These are phyloP conservation scores for Parachaetomium inaequale DNA, from an alignment of 495 filamentous ascomycete genomes.

Conservation along the genomic window DNA sequence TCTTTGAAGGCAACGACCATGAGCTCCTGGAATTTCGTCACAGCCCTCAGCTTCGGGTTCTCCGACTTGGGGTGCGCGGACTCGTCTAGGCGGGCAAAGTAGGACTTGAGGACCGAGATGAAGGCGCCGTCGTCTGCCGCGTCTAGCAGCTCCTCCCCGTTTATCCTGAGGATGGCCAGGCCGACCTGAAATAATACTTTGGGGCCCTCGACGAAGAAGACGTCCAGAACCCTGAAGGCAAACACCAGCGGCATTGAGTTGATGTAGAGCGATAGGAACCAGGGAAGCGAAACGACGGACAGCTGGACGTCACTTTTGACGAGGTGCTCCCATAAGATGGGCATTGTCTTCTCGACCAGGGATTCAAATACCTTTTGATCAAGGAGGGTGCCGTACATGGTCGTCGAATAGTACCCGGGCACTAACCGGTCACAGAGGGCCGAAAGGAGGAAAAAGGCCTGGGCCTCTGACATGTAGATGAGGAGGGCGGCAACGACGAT, in stretches of 20 bases:
- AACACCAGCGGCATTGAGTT: constrained; percentile 99
- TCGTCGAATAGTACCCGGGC: constrained; percentile 94
- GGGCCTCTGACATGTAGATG: constrained; percentile 96
- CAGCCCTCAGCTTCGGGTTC: constrained; percentile 85
- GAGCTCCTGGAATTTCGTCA: constrained; percentile 93
- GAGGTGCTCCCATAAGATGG: constrained; percentile 95
- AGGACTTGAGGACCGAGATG: constrained; percentile 91
- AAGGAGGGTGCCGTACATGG: constrained; percentile 96
- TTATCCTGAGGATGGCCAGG: constrained; percentile 92
- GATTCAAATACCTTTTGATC: constrained; percentile 97
- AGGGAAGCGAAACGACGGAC: constrained; percentile 95
- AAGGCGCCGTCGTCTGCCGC: constrained; percentile 94
- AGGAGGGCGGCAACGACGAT: constrained; percentile 94
- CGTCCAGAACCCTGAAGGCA: constrained; percentile 91
- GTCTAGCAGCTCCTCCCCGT: constrained; percentile 95
- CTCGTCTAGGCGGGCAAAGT: constrained; percentile 90
- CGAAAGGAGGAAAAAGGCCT: constrained; percentile 93
- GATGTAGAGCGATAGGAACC: constrained; percentile 97
- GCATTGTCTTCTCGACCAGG: constrained; percentile 97
- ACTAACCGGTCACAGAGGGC: constrained; percentile 88
- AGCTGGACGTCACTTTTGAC: constrained; percentile 93
- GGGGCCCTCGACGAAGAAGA: constrained; percentile 96
- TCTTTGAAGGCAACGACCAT: constrained; percentile 99
- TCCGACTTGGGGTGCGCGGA: constrained; percentile 93
- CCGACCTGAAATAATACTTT: constrained; percentile 97